A percentile compares a stretch with the other conserved stretches of the same genome.
These are phyloP conservation scores for Hyaloscypha bicolor DNA, from an alignment of 495 filamentous ascomycete genomes.

Conservation along the genomic window DNA sequence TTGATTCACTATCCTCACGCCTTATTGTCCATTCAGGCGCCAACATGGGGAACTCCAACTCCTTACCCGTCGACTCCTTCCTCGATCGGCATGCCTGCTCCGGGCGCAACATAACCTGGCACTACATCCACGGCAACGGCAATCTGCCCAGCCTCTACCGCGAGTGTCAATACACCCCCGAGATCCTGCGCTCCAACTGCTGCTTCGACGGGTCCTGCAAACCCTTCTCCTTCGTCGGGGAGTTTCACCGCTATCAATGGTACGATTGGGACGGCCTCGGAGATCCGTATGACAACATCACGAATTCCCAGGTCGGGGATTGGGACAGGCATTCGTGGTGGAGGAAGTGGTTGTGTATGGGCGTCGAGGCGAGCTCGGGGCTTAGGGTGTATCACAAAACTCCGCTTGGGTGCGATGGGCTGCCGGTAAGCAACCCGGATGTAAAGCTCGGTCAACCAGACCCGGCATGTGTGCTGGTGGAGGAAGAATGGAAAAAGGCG, in stretches of 20 bases:
- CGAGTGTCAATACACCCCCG: background rate
- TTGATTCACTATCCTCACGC: no score
- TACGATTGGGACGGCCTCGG: background rate
- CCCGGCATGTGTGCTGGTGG: no score
- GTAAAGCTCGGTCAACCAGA: no score
- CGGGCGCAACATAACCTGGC: slow-evolving; percentile 12
- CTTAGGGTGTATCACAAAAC: no score
- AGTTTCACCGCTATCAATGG: background rate
- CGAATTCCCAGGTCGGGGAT: background rate
- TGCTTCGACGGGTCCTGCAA: background rate
- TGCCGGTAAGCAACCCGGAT: no score
- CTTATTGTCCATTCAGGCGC: background rate
- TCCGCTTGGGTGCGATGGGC: no score
- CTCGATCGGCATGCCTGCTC: slow-evolving; percentile 3
- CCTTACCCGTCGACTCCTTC: background rate
- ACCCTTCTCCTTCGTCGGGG: background rate
- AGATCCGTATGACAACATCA: background rate
- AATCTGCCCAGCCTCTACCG: background rate
- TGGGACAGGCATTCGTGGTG: no score
- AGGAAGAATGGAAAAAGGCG: no score
- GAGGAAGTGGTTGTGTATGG: no score
- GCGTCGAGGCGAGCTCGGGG: no score
- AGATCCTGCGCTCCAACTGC: background rate
- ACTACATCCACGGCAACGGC: background rate
- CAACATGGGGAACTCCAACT: background rate